Percentiles rank a stretch among this genome's conserved stretches.
phyloP scores from a whole-genome alignment of 192 early-diverging fungal genomes.

The Coemansia sp. region DNA sequence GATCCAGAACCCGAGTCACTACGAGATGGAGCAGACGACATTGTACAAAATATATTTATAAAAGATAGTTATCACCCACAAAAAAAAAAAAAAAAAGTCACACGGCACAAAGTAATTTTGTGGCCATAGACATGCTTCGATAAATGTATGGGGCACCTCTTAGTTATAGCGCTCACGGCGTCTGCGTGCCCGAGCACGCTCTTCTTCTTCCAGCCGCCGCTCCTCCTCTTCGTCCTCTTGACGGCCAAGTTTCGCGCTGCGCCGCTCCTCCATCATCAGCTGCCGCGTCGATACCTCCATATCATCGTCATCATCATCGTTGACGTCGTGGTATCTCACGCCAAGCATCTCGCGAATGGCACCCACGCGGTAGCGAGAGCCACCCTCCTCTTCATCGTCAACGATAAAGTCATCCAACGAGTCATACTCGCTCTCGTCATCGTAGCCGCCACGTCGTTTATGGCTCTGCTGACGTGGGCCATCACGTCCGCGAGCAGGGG shows the following conservation, averaged over 20 bases:
- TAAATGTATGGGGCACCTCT: neutral
- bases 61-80: neutral
- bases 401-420: slow-evolving; percentile 58
- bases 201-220: slow-evolving; percentile 28
- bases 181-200: slow-evolving; percentile 22
- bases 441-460: slow-evolving; percentile 6
- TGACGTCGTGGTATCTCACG: slow-evolving; percentile 48
- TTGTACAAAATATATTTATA: neutral
- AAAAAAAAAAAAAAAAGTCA: neutral
- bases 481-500: neutral
- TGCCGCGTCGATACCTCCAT: slow-evolving; percentile 53
- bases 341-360: slow-evolving; percentile 50
- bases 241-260: slow-evolving; percentile 43
- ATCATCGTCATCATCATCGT: slow-evolving; percentile 48
- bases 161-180: slow-evolving; percentile 10
- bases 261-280: slow-evolving; percentile 49
- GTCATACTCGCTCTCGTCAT: slow-evolving; percentile 48
- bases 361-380: slow-evolving; percentile 34
- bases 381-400: slow-evolving; percentile 48
- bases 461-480: neutral
- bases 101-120: neutral
- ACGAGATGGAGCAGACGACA: slow-evolving; percentile 4
- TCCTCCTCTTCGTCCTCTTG: slow-evolving; percentile 52
- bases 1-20: slow-evolving; percentile 1
- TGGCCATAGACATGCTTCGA: neutral